phyloP scores from a whole-genome alignment of 257 asterid species.

The Misopates orontium region DNA sequence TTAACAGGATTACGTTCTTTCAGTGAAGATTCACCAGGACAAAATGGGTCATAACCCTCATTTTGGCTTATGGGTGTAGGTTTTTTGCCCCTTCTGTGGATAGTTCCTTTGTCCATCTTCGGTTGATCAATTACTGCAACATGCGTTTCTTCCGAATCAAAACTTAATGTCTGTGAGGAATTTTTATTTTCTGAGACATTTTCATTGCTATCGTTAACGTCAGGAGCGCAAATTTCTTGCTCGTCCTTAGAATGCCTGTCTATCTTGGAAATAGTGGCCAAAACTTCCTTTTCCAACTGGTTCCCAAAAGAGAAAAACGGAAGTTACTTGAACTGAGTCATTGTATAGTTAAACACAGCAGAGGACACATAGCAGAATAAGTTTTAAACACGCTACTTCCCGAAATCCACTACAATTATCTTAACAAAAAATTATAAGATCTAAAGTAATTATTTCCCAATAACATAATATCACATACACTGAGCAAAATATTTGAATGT shows the following conservation, averaged over 20 bases:
- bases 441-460: neutral
- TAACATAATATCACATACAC: conserved; percentile 1
- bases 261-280: conserved; percentile 18
- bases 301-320: conserved; percentile 12
- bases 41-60: conserved; percentile 33
- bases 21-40: conserved; percentile 23
- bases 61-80: conserved; percentile 35
- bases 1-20: conserved; percentile 24
- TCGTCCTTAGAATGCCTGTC: conserved; percentile 20
- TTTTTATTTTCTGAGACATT: conserved; percentile 26
- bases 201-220: conserved; percentile 24
- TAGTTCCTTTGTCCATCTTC: conserved; percentile 26
- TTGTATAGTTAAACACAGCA: conserved; percentile 15
- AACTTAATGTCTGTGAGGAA: conserved; percentile 1
- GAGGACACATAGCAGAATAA: neutral
- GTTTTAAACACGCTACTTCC: neutral
- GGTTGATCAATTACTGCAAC: conserved; percentile 24
- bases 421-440: neutral
- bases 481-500: neutral
- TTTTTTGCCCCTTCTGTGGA: conserved; percentile 42
- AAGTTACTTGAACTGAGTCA: conserved; percentile 3
- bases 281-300: conserved; percentile 32
- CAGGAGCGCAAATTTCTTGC: conserved; percentile 20
- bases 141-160: conserved; percentile 17
- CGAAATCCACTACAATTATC: neutral